These are phyloP conservation scores for Mycena citricolor DNA, from an alignment of 1,284 basidiomycete genomes.

Conservation along the genomic window DNA sequence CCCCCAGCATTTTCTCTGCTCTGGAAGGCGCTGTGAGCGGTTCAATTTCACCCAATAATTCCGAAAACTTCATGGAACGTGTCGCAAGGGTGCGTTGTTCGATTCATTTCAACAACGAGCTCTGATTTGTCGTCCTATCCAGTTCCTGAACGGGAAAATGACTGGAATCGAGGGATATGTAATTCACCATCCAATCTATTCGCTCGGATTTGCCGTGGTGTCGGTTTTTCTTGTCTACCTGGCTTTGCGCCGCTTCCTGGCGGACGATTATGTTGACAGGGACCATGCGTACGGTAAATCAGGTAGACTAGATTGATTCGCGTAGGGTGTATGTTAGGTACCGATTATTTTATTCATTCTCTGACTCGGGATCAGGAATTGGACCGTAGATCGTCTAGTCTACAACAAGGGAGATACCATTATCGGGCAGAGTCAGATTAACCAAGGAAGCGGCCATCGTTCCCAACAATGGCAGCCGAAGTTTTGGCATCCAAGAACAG, in stretches of 20 bases:
- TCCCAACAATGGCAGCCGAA: conserved; percentile 58
- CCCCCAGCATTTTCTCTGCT: conserved; percentile 62
- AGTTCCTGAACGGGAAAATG: conserved; percentile 56
- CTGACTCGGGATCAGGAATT: too few relatives aligned
- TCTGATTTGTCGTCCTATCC: conserved; percentile 10
- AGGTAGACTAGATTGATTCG: conserved; percentile 21
- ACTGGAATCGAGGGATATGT: conserved; percentile 45
- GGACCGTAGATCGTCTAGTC: too few relatives aligned
- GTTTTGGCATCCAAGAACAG: conserved; percentile 95
- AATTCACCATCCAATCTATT: conserved; percentile 37
- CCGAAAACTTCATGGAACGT: conserved; percentile 69
- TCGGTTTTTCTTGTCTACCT: conserved; percentile 29
- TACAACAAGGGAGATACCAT: too few relatives aligned
- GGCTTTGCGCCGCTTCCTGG: conserved; percentile 12
- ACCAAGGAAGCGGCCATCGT: conserved; percentile 41
- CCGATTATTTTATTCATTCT: too few relatives aligned
- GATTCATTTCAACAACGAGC: not conserved
- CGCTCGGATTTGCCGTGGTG: conserved; percentile 32
- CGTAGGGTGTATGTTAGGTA: too few relatives aligned
- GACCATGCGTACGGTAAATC: conserved; percentile 18
- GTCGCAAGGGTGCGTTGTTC: conserved; percentile 55
- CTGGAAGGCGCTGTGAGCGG: conserved; percentile 68
- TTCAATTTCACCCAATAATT: conserved; percentile 57
- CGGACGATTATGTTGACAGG: conserved; percentile 11
- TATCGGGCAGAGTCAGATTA: too few relatives aligned